phyloP scores from a whole-genome alignment of 73 alveolate genomes.

The Tetrahymena borealis region DNA sequence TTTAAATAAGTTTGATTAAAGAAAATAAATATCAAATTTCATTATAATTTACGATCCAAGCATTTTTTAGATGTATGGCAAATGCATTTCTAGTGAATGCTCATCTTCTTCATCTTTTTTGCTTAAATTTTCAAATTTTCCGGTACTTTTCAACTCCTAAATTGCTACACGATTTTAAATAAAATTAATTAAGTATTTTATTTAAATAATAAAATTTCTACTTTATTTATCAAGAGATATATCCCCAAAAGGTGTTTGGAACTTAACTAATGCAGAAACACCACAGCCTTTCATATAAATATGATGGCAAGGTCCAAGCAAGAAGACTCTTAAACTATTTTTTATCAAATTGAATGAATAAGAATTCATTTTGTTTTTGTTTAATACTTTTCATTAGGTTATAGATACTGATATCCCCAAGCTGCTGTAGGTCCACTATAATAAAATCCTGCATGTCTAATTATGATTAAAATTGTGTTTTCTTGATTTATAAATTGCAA shows the following conservation, averaged over 20 bases:
- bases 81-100: slow-evolving; percentile 93
- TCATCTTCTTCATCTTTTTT: slow-evolving; percentile 81
- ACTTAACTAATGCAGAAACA: slow-evolving; percentile 54
- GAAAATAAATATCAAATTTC: background rate
- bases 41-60: slow-evolving; percentile 39
- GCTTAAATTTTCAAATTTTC: slow-evolving; percentile 51
- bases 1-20: background rate
- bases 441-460: slow-evolving; percentile 91
- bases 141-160: slow-evolving; percentile 52
- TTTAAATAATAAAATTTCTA: background rate
- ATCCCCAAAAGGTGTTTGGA: slow-evolving; percentile 89
- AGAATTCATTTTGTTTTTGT: background rate
- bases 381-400: slow-evolving; percentile 40
- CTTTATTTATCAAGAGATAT: slow-evolving; percentile 66
- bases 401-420: slow-evolving; percentile 74
- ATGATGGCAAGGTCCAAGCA: slow-evolving; percentile 97
- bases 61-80: slow-evolving; percentile 83
- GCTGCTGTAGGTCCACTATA: slow-evolving; percentile 93
- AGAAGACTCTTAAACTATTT: slow-evolving; percentile 72
- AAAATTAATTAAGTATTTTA: background rate
- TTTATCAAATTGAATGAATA: background rate
- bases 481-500: too few species aligned
- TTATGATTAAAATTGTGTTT: background rate
- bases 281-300: slow-evolving; percentile 87
- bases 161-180: slow-evolving; percentile 19